Evolutionary conservation across 495 filamentous ascomycete species (phyloP).

Genomic region (Penicillium canariense): DNA sequence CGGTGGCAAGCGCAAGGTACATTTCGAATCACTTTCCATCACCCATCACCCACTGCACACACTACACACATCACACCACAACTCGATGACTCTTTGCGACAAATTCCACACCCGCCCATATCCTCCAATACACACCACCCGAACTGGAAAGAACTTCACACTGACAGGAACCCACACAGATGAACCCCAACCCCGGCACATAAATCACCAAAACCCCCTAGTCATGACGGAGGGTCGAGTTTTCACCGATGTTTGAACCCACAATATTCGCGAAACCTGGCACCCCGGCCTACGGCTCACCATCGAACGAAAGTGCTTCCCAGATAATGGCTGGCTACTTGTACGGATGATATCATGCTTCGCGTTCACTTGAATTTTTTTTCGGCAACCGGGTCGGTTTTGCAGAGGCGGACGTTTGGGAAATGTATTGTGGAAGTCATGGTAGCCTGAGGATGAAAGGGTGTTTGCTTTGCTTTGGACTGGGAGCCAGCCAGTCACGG

Average conservation of each 20-base stretch:
- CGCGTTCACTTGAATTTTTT: slow-evolving; percentile 33
- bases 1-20: slow-evolving; percentile 98
- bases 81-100: background rate
- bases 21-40: slow-evolving; percentile 24
- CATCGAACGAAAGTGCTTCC: slow-evolving; percentile 31
- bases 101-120: background rate
- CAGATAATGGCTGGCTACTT: slow-evolving; percentile 33
- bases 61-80: background rate
- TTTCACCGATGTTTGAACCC: slow-evolving; percentile 27
- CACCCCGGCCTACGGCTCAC: slow-evolving; percentile 18
- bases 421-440: slow-evolving; percentile 24
- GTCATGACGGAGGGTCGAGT: slow-evolving; percentile 28
- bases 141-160: slow-evolving; percentile 5
- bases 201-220: slow-evolving; percentile 27
- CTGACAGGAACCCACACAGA: slow-evolving; percentile 30
- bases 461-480: slow-evolving; percentile 11
- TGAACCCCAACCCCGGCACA: slow-evolving; percentile 43
- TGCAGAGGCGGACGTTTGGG: slow-evolving; percentile 17
- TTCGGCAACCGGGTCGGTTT: slow-evolving; percentile 32
- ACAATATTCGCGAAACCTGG: slow-evolving; percentile 24
- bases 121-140: background rate
- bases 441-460: slow-evolving; percentile 29
- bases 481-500: slow-evolving; percentile 15
- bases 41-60: slow-evolving; percentile 6
- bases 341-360: slow-evolving; percentile 39